Evolutionary conservation across 202 grass and related monocot genomes (phyloP).

Genomic region (Setaria viridis): DNA sequence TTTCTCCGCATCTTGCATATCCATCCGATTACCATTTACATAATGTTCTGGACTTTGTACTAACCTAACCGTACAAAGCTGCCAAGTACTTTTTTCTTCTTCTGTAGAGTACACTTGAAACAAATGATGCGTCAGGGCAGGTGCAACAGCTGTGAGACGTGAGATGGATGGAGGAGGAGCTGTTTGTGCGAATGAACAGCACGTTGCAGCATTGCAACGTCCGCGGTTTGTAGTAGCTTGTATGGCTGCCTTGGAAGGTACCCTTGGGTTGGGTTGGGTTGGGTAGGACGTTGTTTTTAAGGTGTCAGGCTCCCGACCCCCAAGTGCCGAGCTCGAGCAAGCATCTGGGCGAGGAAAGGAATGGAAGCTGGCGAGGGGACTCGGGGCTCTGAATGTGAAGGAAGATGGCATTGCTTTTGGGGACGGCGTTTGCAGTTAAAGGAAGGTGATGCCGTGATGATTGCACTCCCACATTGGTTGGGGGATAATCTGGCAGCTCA

Average conservation of each 20-base stretch:
- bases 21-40: not conserved
- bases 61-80: not conserved
- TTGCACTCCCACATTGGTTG: conserved; percentile 33
- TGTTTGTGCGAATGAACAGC: not conserved
- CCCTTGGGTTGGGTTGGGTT: not conserved
- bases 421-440: conserved; percentile 24
- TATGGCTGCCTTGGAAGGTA: conserved; percentile 24
- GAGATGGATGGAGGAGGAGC: not conserved
- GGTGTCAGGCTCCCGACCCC: no score
- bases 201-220: not conserved
- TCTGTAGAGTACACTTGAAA: not conserved
- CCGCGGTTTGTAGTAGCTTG: not conserved
- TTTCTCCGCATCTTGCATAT: conserved; percentile 26
- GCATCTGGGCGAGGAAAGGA: not conserved
- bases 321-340: not conserved
- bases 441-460: conserved; percentile 27
- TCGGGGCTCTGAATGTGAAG: no score
- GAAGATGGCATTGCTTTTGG: conserved; percentile 5
- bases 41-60: not conserved
- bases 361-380: no score
- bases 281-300: not conserved
- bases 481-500: conserved; percentile 2
- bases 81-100: not conserved
- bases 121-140: not conserved
- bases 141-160: not conserved